Base-by-base conservation (phyloP, 495 filamentous ascomycete genomes). In the Penicillium egyptiacum region DNA sequence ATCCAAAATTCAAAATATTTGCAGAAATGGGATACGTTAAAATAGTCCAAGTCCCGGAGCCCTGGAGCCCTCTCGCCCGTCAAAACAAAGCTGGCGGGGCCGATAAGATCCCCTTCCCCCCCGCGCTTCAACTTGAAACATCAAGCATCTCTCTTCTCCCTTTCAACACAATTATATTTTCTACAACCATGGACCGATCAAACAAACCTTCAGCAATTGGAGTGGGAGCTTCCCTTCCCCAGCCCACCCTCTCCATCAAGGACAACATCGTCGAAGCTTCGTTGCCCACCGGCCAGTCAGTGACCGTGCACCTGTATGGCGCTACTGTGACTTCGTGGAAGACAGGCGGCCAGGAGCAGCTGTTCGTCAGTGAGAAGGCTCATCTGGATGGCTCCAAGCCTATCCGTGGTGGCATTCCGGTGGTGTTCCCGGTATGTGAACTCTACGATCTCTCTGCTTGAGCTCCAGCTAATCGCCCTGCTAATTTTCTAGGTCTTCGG, bases 281-380 rank as follows among this genome's bases (percentile, higher is more conserved):
- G 49, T 77, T 98, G 58, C 88, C 94, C 11, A 88, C 88, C 11
- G 90, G 95, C 59, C 92, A 98, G 71, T 88, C 83, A 45, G 84
- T 96, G 61, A 83, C 89, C 48, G 79, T 99, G 45, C 79, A 98
- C 48, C 84, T 97, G 11, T 89, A 90, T 67, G 95, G 95, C 54
- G 95, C 95, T 0, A 98, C 95, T 10, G 87, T 98, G 55, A 87
- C 88, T 55, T 91, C 87, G 63, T 99, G 95, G 95, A 96, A 93
- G 79, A 82, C 83, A 31, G 73, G 77, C 37, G 92, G 91, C 57
- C 73, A 83, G 56, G 95, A 98, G 79, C 92, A 89, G 71, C 79
- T 99, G 41, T 99, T 92, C 78, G 57, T 98, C 53, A 93, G 88
- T 65, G 81, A 90, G 55, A 87, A 85, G 55, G 89, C 92, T 19